A percentile compares a stretch with the other conserved stretches of the same genome.
Conservation (phyloP, 345 rosid genomes). For the Brassica napus region Da-Ae NC_063446.1:72314501-72315000, state of each 20-base stretch:
- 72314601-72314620: not conserved
- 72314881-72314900: not conserved
- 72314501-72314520: no score
- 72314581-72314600: no score
- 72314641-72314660: not conserved
- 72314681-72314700: no score
- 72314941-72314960: constrained; percentile 36
- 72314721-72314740: not conserved
- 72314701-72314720: no score
- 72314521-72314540: no score
- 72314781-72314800: not conserved
- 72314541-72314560: no score
- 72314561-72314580: not conserved
- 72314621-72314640: not conserved
- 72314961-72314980: no score
- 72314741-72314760: not conserved
- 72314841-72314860: not conserved
- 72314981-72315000: no score
- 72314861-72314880: not conserved
- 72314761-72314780: not conserved
- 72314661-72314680: no score
- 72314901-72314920: not conserved
- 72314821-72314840: not conserved
- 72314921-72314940: no score
- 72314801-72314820: not conserved